Evolutionary conservation across 2,329 filamentous ascomycete species (phyloP), one percentile per base, ranked within the genome.

Genomic region (Fusarium protoensiforme): DNA sequence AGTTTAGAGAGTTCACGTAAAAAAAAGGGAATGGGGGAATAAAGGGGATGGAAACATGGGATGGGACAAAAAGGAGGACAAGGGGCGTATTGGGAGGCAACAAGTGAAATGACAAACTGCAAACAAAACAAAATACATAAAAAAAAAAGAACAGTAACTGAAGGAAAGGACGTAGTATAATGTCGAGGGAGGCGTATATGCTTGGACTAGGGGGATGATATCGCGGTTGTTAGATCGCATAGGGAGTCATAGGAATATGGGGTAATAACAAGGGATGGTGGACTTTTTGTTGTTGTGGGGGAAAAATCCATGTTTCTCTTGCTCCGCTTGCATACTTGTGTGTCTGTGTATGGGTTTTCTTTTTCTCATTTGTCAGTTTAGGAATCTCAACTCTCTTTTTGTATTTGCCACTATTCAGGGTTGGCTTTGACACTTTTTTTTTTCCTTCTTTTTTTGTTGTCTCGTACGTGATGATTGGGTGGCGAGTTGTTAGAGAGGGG

Each of bases 91-190:
- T 31, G 20, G 53, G 67, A 59, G 64, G 65, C 36, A 46, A 62
- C 38, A 39, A 68, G n/a, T 36, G 56, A 38, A 38, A 60, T 60
- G 65, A 69, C 46, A 69, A 72, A 69, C 46, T 10, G 16, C 46
- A 54, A 54, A 54, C 60, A 6, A 64, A 54, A 39, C 33, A 65
- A 33, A 56, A 46, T 29, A 65, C 48, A 66, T 61, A 18, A 73
- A 72, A 69, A 67, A 51, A 18, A 73, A 72, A 69, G 62, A 51
- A 59, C 6, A 68, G 60, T 72, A 72, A 69, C 59, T 61, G 29
- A 58, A 43, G 20, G 56, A 43, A 20, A 43, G 24, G 41, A 27
- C 22, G 41, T 20, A 7, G 38, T 5, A 2, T 22, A 63, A 46
- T 60, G 9, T 48, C 43, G 35, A 68, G 60, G 69, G 18, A 51